Base-by-base conservation (phyloP, 2,329 filamentous ascomycete species). In the Nemania sp. region DNA sequence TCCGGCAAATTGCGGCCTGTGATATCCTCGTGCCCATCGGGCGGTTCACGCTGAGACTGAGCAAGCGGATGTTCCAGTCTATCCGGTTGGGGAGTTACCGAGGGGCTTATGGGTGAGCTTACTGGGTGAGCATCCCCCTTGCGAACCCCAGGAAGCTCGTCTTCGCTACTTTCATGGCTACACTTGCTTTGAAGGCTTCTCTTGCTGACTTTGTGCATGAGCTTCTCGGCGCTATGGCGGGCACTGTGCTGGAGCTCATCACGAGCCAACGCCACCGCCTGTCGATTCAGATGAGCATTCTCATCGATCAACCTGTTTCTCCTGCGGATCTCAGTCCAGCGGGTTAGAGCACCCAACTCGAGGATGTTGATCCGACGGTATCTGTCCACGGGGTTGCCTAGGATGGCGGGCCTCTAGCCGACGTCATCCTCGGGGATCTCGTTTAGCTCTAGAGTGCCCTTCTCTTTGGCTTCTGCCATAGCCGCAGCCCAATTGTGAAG, bases 291-390 rank as follows among this genome's bases (percentile, higher is more conserved):
- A 71, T 80, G 79, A 4, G 69, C 52, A 24, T 73, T 74, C 66
- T 81, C 78, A 71, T 89, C 87, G 55, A 89, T 84, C 56, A 90
- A 79, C 53, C 81, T 82, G 73, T 90, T 90, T 75, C 84, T 86
- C 72, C 80, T 85, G 68, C 88, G 83, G 68, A 94, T 93, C 78
- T 93, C 91, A 26, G 87, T 91, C 89, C 90, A 94, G 47, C 92
- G 83, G 58, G 86, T 90, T 83, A 91, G 82, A 41, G 82, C 80
- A 0, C 92, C 92, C 66, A 92, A 80, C 77, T 94, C 92, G 18
- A 94, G 81, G 26, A 93, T 77, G 76, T 88, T 93, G 85, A 94
- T 89, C 68, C 89, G 85, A 57, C 92, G 85, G 74, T 86, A 88
- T 78, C 89, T 90, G 54, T 90, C 88, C 52, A 87, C 88, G 13